These are phyloP conservation scores for Orobanche coerulescens DNA, from an alignment of 257 asterid species.

Conservation along the genomic window DNA sequence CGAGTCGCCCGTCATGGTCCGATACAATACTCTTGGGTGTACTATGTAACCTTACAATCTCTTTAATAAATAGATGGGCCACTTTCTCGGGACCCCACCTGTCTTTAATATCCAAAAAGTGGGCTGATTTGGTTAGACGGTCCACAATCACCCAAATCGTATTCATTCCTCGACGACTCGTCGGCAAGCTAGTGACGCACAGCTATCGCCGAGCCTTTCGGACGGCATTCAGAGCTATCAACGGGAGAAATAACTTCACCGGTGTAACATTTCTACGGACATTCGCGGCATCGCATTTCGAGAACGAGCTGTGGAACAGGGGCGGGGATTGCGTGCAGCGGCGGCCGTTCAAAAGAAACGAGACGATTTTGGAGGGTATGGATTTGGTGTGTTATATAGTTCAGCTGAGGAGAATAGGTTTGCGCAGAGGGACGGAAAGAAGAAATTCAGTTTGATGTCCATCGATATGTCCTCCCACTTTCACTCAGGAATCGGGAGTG, in stretches of 20 bases:
- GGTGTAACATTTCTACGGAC: conserved; percentile 41
- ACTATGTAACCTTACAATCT: too few species aligned
- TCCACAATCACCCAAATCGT: too few species aligned
- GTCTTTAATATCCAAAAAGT: too few species aligned
- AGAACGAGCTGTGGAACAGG: conserved; percentile 42
- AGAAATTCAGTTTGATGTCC: conserved; percentile 35
- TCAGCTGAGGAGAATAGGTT: conserved; percentile 43
- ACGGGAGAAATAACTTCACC: conserved; percentile 2
- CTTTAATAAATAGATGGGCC: too few species aligned
- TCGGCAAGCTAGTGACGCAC: too few species aligned
- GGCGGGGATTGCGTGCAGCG: conserved; percentile 52
- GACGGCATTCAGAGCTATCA: conserved; percentile 28
- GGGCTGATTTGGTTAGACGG: too few species aligned
- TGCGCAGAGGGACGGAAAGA: conserved; percentile 23
- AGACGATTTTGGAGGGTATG: conserved; percentile 34
- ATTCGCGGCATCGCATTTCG: conserved; percentile 55
- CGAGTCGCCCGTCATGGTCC: too few species aligned
- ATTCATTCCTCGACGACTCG: too few species aligned
- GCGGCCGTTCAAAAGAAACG: conserved; percentile 36
- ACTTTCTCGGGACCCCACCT: too few species aligned
- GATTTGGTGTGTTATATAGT: conserved; percentile 32
- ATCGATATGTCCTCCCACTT: too few species aligned
- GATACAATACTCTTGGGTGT: too few species aligned
- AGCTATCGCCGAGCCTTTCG: conserved; percentile 43
- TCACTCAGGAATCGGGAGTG: too few species aligned